Conservation (phyloP, 1,284 basidiomycete species). For the Tausonia pullulans region DNA sequence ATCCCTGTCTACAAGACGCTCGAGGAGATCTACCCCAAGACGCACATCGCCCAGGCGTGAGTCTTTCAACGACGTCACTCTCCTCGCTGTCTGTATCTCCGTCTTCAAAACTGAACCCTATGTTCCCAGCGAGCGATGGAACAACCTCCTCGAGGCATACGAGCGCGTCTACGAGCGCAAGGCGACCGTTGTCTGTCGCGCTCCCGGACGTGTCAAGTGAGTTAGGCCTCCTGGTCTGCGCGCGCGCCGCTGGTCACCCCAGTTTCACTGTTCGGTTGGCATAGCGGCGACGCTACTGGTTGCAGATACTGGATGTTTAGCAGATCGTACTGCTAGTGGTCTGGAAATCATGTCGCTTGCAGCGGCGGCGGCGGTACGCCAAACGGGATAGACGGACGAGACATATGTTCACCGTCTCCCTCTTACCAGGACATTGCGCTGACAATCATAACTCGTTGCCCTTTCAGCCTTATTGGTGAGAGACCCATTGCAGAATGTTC, state of each 20-base stretch:
- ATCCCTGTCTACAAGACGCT: slow-evolving; percentile 56
- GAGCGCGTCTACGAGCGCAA: slow-evolving; percentile 51
- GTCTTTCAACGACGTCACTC: neutral
- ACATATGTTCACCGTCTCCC: too few species aligned
- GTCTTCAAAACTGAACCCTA: neutral
- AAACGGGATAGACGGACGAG: too few species aligned
- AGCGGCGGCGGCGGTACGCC: too few species aligned
- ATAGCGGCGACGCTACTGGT: too few species aligned
- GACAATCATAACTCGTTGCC: too few species aligned
- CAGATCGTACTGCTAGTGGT: too few species aligned
- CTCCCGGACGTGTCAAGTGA: slow-evolving; percentile 74
- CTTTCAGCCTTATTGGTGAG: too few species aligned
- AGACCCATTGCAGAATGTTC: neutral
- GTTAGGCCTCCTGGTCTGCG: slow-evolving; percentile 22
- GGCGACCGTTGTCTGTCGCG: slow-evolving; percentile 60
- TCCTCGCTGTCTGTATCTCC: neutral
- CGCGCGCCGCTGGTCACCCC: too few species aligned
- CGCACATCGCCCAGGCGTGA: slow-evolving; percentile 28
- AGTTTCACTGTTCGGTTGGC: too few species aligned
- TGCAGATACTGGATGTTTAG: too few species aligned
- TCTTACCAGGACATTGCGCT: too few species aligned
- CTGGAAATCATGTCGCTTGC: too few species aligned
- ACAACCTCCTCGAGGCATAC: slow-evolving; percentile 52
- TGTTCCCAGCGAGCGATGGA: slow-evolving; percentile 46
- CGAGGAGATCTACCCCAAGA: slow-evolving; percentile 48